Conservation (phyloP, 2,329 filamentous ascomycete species). For the Aspergillus pseudonomiae region DNA sequence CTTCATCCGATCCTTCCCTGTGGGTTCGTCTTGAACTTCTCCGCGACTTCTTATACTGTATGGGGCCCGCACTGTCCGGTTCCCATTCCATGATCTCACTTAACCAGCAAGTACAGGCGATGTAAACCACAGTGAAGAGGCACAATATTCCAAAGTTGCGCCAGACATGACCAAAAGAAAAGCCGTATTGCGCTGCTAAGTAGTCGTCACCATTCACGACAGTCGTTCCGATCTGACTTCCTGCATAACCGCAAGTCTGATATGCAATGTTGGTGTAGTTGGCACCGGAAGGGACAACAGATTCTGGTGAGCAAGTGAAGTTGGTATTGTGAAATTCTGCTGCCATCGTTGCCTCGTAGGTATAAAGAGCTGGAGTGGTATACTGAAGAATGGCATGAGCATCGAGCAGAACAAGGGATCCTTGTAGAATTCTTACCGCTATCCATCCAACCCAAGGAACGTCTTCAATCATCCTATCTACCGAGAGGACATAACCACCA, state of each 20-base stretch:
- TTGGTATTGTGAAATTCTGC: constrained; percentile 62
- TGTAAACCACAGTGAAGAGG: constrained; percentile 70
- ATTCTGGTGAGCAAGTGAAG: constrained; percentile 58
- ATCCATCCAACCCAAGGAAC: constrained; percentile 68
- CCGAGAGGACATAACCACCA: constrained; percentile 65
- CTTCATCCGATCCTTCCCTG: constrained; percentile 24
- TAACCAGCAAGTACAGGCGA: constrained; percentile 67
- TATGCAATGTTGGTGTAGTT: constrained; percentile 53
- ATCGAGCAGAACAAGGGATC: not conserved
- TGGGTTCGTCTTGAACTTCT: constrained; percentile 23
- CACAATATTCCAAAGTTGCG: constrained; percentile 76
- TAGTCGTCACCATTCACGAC: constrained; percentile 58
- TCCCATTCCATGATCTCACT: constrained; percentile 68
- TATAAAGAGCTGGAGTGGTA: constrained; percentile 54
- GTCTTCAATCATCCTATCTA: constrained; percentile 56
- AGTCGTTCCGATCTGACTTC: constrained; percentile 53
- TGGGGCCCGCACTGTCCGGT: constrained; percentile 60
- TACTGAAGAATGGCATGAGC: constrained; percentile 38
- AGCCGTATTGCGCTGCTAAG: constrained; percentile 54
- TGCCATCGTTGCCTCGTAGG: constrained; percentile 65
- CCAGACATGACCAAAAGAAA: constrained; percentile 59
- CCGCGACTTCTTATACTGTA: constrained; percentile 66
- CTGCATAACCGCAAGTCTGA: constrained; percentile 61
- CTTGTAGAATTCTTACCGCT: constrained; percentile 25
- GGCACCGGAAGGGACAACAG: constrained; percentile 60